Conservation (phyloP, 2,329 filamentous ascomycete genomes). For the Nakataea oryzae region DNA sequence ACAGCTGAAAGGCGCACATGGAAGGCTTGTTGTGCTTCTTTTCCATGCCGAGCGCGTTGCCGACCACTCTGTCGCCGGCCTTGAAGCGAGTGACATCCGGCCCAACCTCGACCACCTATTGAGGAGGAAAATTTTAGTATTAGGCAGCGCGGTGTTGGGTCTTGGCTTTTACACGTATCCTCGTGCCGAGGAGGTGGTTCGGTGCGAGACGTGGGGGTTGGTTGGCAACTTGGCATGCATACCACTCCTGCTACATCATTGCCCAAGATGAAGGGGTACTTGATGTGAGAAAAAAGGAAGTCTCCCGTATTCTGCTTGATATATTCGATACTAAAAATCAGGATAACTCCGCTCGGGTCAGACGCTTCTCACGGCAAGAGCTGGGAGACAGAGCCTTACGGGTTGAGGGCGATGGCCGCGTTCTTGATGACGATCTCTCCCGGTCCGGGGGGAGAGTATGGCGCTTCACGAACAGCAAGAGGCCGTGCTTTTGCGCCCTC, state of each 20-base stretch:
- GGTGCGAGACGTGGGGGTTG: constrained; percentile 4
- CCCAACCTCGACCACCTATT: background rate
- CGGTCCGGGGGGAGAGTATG: background rate
- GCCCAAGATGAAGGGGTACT: constrained; percentile 22
- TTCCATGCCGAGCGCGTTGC: constrained; percentile 1
- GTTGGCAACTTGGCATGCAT: too few relatives aligned
- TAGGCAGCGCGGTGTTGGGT: too few relatives aligned
- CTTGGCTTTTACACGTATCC: too few relatives aligned
- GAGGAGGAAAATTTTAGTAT: background rate
- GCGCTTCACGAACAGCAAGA: background rate
- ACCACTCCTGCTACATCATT: constrained; percentile 22
- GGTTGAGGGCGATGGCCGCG: constrained; percentile 21
- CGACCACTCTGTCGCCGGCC: background rate
- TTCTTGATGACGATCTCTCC: constrained; percentile 17
- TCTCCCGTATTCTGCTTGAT: constrained; percentile 18
- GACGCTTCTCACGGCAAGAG: background rate
- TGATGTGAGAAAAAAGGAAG: constrained; percentile 15
- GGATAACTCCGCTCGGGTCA: background rate
- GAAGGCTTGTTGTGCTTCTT: constrained; percentile 1
- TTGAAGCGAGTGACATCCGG: constrained; percentile 1
- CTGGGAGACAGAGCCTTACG: constrained; percentile 1
- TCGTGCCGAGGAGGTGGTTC: too few relatives aligned
- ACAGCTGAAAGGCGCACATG: constrained; percentile 14
- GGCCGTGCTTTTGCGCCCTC: background rate
- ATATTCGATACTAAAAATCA: constrained; percentile 13